Conservation (phyloP, 805 yeast genomes). For the Yarrowia sp. region DNA sequence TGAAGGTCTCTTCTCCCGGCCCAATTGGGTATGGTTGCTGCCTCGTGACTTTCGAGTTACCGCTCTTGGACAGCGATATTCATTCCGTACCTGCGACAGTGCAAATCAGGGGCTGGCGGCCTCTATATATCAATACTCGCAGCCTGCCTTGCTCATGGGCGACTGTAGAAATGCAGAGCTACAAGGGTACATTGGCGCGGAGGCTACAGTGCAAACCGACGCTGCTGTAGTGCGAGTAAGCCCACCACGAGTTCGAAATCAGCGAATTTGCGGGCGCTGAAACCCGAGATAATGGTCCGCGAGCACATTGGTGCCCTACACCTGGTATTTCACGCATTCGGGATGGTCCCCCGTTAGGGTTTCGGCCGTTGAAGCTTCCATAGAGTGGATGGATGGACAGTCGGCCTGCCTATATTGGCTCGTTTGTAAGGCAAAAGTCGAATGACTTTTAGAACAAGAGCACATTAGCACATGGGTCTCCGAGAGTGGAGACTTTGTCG, state of each 20-base stretch:
- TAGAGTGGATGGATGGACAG: neutral
- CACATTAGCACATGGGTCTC: slow-evolving; percentile 2
- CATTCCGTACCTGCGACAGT: neutral
- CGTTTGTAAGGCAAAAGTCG: neutral
- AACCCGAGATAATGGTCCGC: neutral
- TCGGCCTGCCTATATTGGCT: neutral
- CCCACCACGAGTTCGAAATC: too few species aligned
- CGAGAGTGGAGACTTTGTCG: slow-evolving; percentile 1
- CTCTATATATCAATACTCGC: neutral
- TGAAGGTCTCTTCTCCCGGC: too few species aligned
- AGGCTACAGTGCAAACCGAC: slow-evolving; percentile 9
- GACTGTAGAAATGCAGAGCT: slow-evolving; percentile 2
- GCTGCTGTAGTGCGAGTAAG: too few species aligned
- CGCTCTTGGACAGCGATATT: neutral
- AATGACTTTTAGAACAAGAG: neutral
- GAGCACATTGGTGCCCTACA: too few species aligned
- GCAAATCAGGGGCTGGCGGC: too few species aligned
- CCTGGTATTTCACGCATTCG: neutral
- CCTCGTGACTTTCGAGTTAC: neutral
- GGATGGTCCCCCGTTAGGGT: neutral
- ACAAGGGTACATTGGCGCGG: neutral
- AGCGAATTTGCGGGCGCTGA: too few species aligned
- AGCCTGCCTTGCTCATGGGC: neutral
- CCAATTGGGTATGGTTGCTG: neutral
- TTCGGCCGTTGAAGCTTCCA: slow-evolving; percentile 12